Conservation (phyloP, 768 basidiomycete species). For the Coprinellus aureogranulatus region DNA sequence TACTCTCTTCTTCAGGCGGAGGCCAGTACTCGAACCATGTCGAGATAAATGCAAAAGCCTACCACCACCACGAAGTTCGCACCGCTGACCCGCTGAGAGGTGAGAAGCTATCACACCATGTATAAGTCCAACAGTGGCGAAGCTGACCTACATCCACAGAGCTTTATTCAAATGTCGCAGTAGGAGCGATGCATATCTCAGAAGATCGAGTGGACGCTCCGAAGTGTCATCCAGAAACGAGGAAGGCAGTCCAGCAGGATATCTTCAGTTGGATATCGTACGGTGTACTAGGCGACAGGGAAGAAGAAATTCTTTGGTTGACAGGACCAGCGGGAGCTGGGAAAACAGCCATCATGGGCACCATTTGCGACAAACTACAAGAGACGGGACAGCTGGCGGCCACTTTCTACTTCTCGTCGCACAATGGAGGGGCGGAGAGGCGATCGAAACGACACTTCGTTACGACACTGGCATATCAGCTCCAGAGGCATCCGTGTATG, state of each 20-base stretch:
- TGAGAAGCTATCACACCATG: too few species aligned
- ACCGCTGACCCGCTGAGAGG: too few species aligned
- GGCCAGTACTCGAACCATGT: too few species aligned
- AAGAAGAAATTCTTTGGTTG: background rate
- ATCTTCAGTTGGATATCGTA: background rate
- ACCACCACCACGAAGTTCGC: too few species aligned
- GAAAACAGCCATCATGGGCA: constrained; percentile 1
- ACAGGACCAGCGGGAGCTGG: constrained; percentile 3
- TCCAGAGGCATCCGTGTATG: background rate
- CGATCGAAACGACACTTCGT: background rate
- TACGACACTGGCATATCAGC: constrained; percentile 3
- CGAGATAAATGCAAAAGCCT: too few species aligned
- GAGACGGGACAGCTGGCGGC: background rate
- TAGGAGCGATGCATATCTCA: background rate
- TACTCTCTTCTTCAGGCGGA: too few species aligned
- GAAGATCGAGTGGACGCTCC: constrained; percentile 1
- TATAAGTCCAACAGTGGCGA: too few species aligned
- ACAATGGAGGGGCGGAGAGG: background rate
- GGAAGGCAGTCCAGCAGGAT: background rate
- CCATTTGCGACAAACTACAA: background rate
- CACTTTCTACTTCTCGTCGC: constrained; percentile 4
- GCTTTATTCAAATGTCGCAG: background rate
- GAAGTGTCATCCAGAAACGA: background rate
- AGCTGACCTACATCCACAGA: too few species aligned
- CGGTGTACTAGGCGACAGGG: background rate